These are phyloP conservation scores for Trichoderma endophyticum DNA, from an alignment of 2,329 filamentous ascomycete species.

Conservation along the genomic window DNA sequence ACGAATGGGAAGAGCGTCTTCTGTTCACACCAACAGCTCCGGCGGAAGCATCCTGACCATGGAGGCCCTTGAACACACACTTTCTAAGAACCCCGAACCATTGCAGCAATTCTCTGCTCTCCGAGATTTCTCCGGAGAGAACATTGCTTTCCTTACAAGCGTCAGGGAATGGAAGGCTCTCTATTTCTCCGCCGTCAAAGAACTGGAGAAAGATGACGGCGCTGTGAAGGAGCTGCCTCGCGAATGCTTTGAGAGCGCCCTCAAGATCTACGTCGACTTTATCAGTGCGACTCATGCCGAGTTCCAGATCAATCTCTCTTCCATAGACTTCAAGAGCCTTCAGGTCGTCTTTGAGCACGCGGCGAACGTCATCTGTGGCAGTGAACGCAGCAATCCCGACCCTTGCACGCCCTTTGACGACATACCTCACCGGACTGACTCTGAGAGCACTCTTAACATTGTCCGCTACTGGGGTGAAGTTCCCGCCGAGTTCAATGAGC, in stretches of 20 bases:
- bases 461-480: constrained; percentile 43
- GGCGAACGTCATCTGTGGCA: constrained; percentile 44
- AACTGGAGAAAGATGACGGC: constrained; percentile 25
- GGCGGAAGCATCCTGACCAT: constrained; percentile 53
- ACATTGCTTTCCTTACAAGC: constrained; percentile 61
- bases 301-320: constrained; percentile 66
- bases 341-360: constrained; percentile 55
- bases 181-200: constrained; percentile 28
- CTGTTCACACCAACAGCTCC: constrained; percentile 29
- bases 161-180: constrained; percentile 44
- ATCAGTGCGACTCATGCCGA: constrained; percentile 59
- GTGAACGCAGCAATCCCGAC: constrained; percentile 36
- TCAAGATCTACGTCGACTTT: constrained; percentile 60
- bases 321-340: constrained; percentile 51
- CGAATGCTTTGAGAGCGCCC: constrained; percentile 54
- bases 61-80: constrained; percentile 57
- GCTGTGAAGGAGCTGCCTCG: constrained; percentile 37
- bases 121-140: constrained; percentile 64
- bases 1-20: constrained; percentile 33
- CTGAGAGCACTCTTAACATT: constrained; percentile 25
- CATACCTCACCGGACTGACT: constrained; percentile 21
- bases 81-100: constrained; percentile 53
- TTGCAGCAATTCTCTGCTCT: constrained; percentile 60
- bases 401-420: constrained; percentile 44
- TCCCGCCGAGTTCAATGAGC: constrained; percentile 48